These are phyloP conservation scores for Musa schizocarpa DNA, from an alignment of 176 grass and related monocot genomes.

Conservation along the genomic window DNA sequence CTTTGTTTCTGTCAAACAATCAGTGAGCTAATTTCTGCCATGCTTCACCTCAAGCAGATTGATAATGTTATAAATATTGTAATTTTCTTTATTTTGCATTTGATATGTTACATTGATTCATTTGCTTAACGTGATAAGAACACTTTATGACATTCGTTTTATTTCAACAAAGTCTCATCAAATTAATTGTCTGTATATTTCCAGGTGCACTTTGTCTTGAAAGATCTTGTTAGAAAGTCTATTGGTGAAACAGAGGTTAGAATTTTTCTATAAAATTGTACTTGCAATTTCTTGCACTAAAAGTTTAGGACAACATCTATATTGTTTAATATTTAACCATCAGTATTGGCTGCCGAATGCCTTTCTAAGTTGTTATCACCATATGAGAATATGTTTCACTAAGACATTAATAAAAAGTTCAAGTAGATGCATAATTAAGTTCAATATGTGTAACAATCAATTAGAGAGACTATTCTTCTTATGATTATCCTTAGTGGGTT, in stretches of 20 bases:
- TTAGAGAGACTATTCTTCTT: no score
- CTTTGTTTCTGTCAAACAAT: no score
- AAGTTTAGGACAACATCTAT: no score
- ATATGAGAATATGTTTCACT: background rate
- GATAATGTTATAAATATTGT: no score
- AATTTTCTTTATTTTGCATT: background rate
- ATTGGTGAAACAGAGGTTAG: slow-evolving; percentile 16
- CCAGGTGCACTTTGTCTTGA: slow-evolving; percentile 20
- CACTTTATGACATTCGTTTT: background rate
- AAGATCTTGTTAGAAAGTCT: slow-evolving; percentile 17
- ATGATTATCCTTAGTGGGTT: no score
- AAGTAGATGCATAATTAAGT: background rate
- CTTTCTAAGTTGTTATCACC: no score
- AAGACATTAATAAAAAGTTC: background rate
- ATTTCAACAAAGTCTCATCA: background rate
- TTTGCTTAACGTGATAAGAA: no score
- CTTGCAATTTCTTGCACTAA: background rate
- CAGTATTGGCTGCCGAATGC: background rate
- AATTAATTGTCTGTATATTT: background rate
- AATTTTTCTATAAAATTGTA: background rate
- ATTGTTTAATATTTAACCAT: no score
- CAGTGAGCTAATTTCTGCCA: background rate
- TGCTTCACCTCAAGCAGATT: background rate
- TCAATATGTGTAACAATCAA: background rate
- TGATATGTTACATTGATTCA: background rate